Base-by-base conservation (phyloP, 768 basidiomycete genomes). In the Collybia sordida region DNA sequence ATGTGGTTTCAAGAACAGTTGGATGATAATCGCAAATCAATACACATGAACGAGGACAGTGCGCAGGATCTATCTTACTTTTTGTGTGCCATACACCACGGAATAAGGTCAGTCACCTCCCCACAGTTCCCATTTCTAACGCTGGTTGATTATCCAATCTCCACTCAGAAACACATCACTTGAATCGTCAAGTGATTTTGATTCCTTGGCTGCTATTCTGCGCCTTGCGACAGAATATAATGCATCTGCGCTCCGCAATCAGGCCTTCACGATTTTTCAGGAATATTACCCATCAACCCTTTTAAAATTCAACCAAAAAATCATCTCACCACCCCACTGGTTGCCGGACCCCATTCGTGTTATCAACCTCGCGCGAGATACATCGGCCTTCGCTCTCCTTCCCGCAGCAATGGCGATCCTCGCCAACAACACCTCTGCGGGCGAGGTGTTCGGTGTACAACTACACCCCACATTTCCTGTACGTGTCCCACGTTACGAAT, bases 351-450 rank as follows among this genome's bases (percentile, higher is more conserved):
- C 53, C 6, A 45, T 56, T 2, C 27, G 40, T 3, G 45, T 57
- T 2, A 57, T 61, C 39, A 61, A 61, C 45, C 53, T 61, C 24
- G 60, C 55, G 1, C 57, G 60, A 12, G 39, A 55, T 21, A 54
- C 57, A 12, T 14, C 17, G 0, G 55, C 59, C 1, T 51, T 51
- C 41, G 49, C 50, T 3, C 49, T 59, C 40, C 49, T 61, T 21
- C 59, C 59, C 4, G 45, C 55, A 0, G 59, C 59, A 19, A 59
- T 61, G 57, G 59, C 59, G 15, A 49, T 52, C 38, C 49, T 61
- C 3, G 49, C 55, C 4, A 59, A 61, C 47, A 55, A 58, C 21
- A 44, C 51, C 40, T 56, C 55, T 9, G 57, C 57, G 2, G 53
- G 57, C 9, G 57, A 61, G 24, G 57, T 58, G 1, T 61, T 61